Percentiles rank a stretch among this genome's conserved stretches.
These are phyloP conservation scores for Bisporella sp. DNA, from an alignment of 2,329 filamentous ascomycete species.

Conservation along the genomic window DNA sequence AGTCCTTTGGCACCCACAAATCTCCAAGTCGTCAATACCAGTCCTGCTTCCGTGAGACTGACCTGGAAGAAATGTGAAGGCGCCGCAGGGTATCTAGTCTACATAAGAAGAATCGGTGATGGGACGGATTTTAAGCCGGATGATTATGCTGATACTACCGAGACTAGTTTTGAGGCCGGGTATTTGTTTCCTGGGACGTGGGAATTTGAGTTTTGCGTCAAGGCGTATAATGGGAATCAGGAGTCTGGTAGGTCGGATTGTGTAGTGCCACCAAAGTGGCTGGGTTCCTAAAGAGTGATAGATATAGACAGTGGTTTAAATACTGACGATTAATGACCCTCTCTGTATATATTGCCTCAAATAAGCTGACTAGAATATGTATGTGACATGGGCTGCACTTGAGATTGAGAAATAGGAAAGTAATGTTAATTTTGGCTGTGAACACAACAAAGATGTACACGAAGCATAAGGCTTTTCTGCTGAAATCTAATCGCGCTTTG, in stretches of 20 bases:
- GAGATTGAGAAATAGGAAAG: no score
- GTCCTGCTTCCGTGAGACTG: background rate
- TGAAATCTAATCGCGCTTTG: no score
- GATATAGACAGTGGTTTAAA: no score
- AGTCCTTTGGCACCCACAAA: background rate
- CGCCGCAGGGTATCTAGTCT: background rate
- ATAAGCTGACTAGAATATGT: no score
- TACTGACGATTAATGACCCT: no score
- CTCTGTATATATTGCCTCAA: no score
- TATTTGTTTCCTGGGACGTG: conserved; percentile 1
- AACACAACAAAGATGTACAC: no score
- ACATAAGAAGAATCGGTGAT: background rate
- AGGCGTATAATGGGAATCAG: background rate
- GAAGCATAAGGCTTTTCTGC: no score
- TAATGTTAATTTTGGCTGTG: no score
- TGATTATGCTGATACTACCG: background rate
- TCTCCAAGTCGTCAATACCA: background rate
- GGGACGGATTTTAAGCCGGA: background rate
- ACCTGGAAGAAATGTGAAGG: background rate
- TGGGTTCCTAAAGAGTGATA: no score
- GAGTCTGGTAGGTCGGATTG: background rate
- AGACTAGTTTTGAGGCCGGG: background rate
- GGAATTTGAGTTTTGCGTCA: conserved; percentile 1
- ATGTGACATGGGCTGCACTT: no score
- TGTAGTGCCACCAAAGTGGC: background rate